Evolutionary conservation across 1,284 basidiomycete genomes (phyloP), one percentile per base, ranked within the genome.

Genomic region (Chalciporus sp.): DNA sequence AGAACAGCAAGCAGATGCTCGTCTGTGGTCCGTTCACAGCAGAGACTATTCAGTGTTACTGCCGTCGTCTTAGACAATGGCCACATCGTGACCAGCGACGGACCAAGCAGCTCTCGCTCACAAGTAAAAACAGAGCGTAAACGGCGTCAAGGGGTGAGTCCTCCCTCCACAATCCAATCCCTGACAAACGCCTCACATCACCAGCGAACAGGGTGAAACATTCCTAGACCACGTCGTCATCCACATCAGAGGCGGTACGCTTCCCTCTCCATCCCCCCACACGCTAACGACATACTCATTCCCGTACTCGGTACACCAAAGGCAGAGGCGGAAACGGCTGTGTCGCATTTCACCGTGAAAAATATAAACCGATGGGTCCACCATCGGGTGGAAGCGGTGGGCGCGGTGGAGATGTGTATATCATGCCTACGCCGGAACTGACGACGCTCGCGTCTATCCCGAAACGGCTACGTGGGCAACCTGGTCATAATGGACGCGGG

Each of bases 311-410:
- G 7, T 57, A 26, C 56, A 56, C 41, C 58, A 61, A 23, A 93
- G 91, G 90, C 43, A 86, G 81, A 66, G 94, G 94, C 20, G 91
- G 93, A 0, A 77, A 92, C 51, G 92, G 93, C 17, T 90, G 91
- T 57, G 87, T 88, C 14, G 90, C 91, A 3, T 93, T 94, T 61
- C 85, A 91, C 63, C 85, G 87, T 55, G 88, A 91, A 73, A 90
- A 88, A 66, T 90, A 80, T 72, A 83, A 83, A 56, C 82, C 86
- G 0, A 83, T 85, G 57, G 93, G 94, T 0, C 92, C 92, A 1
- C 92, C 94, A 0, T 92, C 91, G 10, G 95, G 95, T 1, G 95
- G 94, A 1, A 90, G 90, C 59, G 95, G 95, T 17, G 95, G 94
- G 0, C 81, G 82, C 44, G 95, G 95, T 26, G 94, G 92, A 1